phyloP scores from a whole-genome alignment of 805 yeast species.

The Lipomyces spencermartinsiae region DNA sequence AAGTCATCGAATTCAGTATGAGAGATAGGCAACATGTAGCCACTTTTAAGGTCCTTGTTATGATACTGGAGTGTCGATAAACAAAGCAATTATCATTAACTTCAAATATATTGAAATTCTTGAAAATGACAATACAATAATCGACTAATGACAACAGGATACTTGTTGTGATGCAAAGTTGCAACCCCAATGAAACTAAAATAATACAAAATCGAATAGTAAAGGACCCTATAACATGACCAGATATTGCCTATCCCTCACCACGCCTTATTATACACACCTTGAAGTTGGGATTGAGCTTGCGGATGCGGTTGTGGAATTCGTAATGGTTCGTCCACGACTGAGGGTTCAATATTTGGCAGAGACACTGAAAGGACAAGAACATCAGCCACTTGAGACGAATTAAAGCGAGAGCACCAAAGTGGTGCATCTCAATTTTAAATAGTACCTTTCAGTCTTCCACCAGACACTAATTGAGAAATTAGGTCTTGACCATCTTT shows the following conservation, averaged over 20 bases:
- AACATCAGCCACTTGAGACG: neutral
- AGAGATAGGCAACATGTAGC: constrained; percentile 2
- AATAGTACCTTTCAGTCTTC: constrained; percentile 26
- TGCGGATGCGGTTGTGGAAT: constrained; percentile 9
- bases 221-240: constrained; percentile 6
- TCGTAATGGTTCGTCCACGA: constrained; percentile 12
- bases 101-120: constrained; percentile 10
- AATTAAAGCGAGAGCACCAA: neutral
- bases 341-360: constrained; percentile 11
- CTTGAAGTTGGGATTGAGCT: constrained; percentile 21
- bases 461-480: constrained; percentile 26
- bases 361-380: constrained; percentile 14
- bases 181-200: neutral
- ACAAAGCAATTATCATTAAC: constrained; percentile 2
- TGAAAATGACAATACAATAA: constrained; percentile 6
- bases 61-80: neutral
- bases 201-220: constrained; percentile 4
- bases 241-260: constrained; percentile 10
- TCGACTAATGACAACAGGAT: neutral
- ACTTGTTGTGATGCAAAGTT: neutral
- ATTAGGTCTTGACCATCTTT: constrained; percentile 30
- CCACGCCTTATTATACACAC: constrained; percentile 27
- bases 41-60: neutral
- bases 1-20: neutral
- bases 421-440: neutral